A percentile compares a stretch with the other conserved stretches of the same genome.
phyloP scores from a whole-genome alignment of 2,329 filamentous ascomycete species.

The Trichothecium sympodiale region DNA sequence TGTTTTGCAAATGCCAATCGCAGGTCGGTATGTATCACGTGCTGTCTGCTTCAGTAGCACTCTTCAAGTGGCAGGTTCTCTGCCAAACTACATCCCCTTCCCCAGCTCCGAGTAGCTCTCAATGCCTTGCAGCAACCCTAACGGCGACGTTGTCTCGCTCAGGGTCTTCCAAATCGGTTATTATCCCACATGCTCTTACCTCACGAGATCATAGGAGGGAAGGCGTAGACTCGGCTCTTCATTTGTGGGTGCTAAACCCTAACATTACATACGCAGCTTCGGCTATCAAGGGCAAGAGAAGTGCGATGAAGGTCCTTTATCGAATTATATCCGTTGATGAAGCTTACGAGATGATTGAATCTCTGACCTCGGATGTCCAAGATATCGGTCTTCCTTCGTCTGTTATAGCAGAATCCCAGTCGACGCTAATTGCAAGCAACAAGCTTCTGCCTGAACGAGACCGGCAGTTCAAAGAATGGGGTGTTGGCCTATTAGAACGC shows the following conservation, averaged over 20 bases:
- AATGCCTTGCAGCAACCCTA: constrained; percentile 43
- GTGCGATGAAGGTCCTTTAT: constrained; percentile 44
- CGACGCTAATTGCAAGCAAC: constrained; percentile 35
- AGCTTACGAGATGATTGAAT: constrained; percentile 37
- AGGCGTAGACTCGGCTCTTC: constrained; percentile 19
- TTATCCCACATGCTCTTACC: constrained; percentile 23
- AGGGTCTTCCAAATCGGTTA: constrained; percentile 44
- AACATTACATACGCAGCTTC: constrained; percentile 41
- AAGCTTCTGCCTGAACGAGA: constrained; percentile 42
- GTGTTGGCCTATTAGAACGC: constrained; percentile 48
- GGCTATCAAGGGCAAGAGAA: constrained; percentile 13
- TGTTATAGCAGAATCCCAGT: constrained; percentile 33
- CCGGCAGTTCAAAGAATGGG: constrained; percentile 53
- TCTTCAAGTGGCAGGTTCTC: constrained; percentile 49
- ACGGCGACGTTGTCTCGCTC: constrained; percentile 43
- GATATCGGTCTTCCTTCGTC: constrained; percentile 43
- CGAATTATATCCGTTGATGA: constrained; percentile 28
- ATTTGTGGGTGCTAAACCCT: constrained; percentile 47
- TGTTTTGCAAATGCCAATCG: constrained; percentile 35
- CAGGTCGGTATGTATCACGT: constrained; percentile 37
- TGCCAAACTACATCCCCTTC: constrained; percentile 19
- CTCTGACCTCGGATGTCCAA: constrained; percentile 44
- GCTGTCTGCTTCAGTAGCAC: constrained; percentile 31
- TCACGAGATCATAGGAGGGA: constrained; percentile 3
- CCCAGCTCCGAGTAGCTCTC: constrained; percentile 26